Evolutionary conservation across 148 eudicot species (phyloP).

Genomic region (Spergularia bocconei): DNA sequence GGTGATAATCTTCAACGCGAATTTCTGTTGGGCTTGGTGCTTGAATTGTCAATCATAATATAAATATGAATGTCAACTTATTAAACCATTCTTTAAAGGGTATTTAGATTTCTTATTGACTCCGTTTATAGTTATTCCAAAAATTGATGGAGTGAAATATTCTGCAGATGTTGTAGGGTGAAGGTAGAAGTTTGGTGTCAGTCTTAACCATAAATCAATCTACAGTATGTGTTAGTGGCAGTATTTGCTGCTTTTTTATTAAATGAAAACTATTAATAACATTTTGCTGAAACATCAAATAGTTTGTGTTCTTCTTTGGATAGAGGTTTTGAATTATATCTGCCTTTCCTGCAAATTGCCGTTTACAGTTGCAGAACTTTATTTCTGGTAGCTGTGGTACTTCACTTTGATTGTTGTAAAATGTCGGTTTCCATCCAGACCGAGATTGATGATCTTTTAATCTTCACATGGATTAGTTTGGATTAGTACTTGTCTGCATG

Average conservation of each 20-base stretch:
- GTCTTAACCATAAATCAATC: too few species aligned
- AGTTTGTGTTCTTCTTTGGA: too few species aligned
- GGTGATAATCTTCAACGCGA: slow-evolving; percentile 27
- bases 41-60: not conserved
- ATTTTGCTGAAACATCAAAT: too few species aligned
- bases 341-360: not conserved
- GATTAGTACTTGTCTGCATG: too few species aligned
- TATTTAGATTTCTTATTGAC: not conserved
- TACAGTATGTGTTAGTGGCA: too few species aligned
- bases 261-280: too few species aligned
- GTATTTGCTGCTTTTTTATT: too few species aligned
- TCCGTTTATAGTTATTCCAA: not conserved
- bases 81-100: not conserved
- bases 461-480: not conserved
- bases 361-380: not conserved
- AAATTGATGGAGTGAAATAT: too few species aligned
- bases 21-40: slow-evolving; percentile 1
- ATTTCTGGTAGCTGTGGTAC: not conserved
- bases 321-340: too few species aligned
- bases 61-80: not conserved
- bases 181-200: too few species aligned
- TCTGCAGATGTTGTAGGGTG: too few species aligned
- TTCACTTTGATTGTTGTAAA: not conserved
- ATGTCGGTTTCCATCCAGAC: not conserved
- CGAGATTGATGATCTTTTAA: not conserved